A percentile compares a stretch with the other conserved stretches of the same genome.
phyloP scores from a whole-genome alignment of 257 asterid genomes.

The Ophiorrhiza pumila region DNA sequence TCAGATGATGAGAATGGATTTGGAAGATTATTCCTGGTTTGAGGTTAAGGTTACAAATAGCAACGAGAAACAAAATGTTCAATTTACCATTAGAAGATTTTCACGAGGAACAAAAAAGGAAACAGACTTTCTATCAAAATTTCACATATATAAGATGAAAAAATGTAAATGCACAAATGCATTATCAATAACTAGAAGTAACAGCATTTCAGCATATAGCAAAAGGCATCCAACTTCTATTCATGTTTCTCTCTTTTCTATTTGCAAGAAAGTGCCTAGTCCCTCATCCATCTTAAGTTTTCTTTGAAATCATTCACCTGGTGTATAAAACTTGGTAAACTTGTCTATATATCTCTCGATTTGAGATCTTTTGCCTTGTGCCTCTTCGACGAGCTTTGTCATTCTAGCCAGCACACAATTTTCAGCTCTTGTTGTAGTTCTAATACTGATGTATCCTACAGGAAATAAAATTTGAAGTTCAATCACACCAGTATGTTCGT shows the following conservation, averaged over 20 bases:
- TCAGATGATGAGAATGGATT: not conserved
- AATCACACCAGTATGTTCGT: too few relatives aligned
- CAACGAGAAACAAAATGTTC: not conserved
- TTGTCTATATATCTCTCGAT: conserved; percentile 68
- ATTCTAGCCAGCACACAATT: conserved; percentile 78
- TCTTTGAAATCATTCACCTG: conserved; percentile 38
- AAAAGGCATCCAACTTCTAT: not conserved
- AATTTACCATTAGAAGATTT: not conserved
- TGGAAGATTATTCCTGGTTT: not conserved
- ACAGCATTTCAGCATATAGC: not conserved
- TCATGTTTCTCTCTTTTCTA: not conserved
- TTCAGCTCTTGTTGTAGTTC: conserved; percentile 55
- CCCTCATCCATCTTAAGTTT: not conserved
- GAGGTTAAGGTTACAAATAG: not conserved
- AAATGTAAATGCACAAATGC: too few relatives aligned
- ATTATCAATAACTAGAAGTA: too few relatives aligned
- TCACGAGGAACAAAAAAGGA: not conserved
- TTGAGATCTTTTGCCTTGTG: conserved; percentile 65
- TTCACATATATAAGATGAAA: too few relatives aligned
- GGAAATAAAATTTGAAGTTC: too few relatives aligned
- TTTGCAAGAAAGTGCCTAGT: not conserved
- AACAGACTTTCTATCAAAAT: too few relatives aligned
- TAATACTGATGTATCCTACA: conserved; percentile 59
- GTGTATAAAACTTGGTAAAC: conserved; percentile 79
- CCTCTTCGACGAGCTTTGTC: conserved; percentile 83